Evolutionary conservation across 1,284 basidiomycete species (phyloP).

Genomic region (Takashimella koratensis): DNA sequence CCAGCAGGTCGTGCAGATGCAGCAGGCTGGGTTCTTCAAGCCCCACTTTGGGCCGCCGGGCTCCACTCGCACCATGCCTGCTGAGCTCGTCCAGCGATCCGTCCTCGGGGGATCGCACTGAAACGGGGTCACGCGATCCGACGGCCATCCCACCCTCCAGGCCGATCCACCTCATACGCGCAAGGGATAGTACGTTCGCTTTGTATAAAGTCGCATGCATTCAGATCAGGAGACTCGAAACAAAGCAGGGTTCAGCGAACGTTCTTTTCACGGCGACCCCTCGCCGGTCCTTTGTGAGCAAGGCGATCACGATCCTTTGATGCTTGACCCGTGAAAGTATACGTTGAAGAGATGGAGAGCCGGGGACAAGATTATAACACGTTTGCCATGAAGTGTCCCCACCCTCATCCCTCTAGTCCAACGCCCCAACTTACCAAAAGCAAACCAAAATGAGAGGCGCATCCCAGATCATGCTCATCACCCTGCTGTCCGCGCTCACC

Average conservation of each 20-base stretch:
- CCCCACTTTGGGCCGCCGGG: not conserved
- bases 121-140: not conserved
- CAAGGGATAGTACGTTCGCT: too few relatives aligned
- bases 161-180: too few relatives aligned
- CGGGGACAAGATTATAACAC: too few relatives aligned
- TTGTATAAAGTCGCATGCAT: not conserved
- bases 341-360: too few relatives aligned
- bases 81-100: not conserved
- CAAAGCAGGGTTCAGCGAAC: not conserved
- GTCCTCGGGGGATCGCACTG: not conserved
- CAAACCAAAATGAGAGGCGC: not conserved
- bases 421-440: too few relatives aligned
- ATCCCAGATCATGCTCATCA: not conserved
- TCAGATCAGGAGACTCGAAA: not conserved
- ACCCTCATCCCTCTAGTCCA: too few relatives aligned
- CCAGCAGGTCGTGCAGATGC: constrained; percentile 23
- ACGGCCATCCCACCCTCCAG: not conserved
- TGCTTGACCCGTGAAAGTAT: too few relatives aligned
- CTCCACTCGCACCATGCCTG: not conserved
- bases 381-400: too few relatives aligned
- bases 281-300: not conserved
- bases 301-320: too few relatives aligned
- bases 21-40: constrained; percentile 16
- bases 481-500: not conserved
- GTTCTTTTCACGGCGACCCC: not conserved